These are phyloP conservation scores for Torulaspora quercuum DNA, from an alignment of 805 yeast species.

Conservation along the genomic window DNA sequence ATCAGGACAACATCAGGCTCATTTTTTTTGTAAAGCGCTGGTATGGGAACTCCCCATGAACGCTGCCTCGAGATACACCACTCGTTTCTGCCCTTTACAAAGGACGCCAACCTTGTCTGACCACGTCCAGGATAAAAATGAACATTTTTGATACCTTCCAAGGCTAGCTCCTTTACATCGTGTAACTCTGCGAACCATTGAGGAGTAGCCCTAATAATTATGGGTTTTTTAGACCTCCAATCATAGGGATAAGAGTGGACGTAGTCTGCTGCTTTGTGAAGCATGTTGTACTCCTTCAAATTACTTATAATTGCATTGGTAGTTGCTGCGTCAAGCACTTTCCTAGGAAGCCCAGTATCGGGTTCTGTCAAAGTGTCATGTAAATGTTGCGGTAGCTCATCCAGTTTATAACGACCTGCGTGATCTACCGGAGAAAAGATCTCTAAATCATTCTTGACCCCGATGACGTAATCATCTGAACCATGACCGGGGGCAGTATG, in stretches of 20 bases:
- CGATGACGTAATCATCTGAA: conserved; percentile 80
- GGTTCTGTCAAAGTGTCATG: conserved; percentile 18
- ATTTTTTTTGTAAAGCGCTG: conserved; percentile 61
- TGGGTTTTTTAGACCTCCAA: conserved; percentile 95
- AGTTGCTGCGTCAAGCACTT: conserved; percentile 59
- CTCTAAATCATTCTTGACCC: conserved; percentile 52
- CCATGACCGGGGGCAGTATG: conserved; percentile 99
- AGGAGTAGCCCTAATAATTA: conserved; percentile 91
- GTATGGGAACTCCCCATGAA: conserved; percentile 97
- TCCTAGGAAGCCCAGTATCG: conserved; percentile 26
- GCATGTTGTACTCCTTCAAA: conserved; percentile 42
- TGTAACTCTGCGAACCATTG: conserved; percentile 95
- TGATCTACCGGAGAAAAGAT: conserved; percentile 78
- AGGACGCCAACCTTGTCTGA: conserved; percentile 62
- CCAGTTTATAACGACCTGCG: conserved; percentile 60
- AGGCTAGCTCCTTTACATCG: conserved; percentile 60
- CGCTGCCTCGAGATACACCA: conserved; percentile 99
- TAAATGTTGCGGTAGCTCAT: conserved; percentile 37
- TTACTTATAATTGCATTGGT: conserved; percentile 44
- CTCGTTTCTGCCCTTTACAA: conserved; percentile 74
- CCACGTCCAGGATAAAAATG: conserved; percentile 75
- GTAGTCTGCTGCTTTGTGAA: conserved; percentile 50
- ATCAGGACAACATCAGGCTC: conserved; percentile 62
- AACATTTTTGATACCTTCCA: conserved; percentile 57
- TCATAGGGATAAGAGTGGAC: conserved; percentile 91